phyloP scores from a whole-genome alignment of 768 basidiomycete species.

The Tulasnella sp. region DNA sequence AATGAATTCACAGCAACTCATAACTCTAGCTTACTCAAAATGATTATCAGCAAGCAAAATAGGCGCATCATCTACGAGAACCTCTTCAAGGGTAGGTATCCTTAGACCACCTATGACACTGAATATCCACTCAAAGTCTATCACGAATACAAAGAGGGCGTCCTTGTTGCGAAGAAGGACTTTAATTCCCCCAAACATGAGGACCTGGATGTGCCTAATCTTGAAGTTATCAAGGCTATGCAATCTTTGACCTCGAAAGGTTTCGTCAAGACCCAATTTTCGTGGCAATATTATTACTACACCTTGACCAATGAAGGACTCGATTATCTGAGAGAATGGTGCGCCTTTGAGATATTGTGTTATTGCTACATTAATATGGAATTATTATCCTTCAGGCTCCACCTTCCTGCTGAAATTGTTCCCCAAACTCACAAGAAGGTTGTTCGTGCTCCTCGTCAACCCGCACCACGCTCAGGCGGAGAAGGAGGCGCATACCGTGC shows the following conservation, averaged over 20 bases:
- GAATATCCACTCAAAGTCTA: background rate
- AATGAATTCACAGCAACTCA: background rate
- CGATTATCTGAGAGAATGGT: constrained; percentile 90
- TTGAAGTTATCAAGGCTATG: constrained; percentile 60
- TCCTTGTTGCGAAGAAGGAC: constrained; percentile 98
- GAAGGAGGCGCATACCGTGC: constrained; percentile 76
- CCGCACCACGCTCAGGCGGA: constrained; percentile 53
- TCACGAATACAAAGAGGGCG: constrained; percentile 58
- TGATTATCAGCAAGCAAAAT: constrained; percentile 96
- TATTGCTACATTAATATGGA: background rate
- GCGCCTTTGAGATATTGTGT: constrained; percentile 22
- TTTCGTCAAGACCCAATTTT: constrained; percentile 97
- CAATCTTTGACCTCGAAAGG: constrained; percentile 59
- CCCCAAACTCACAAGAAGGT: constrained; percentile 97
- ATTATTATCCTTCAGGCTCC: constrained; percentile 47
- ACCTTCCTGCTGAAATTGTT: constrained; percentile 91
- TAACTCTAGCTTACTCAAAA: constrained; percentile 33
- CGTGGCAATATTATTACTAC: constrained; percentile 99
- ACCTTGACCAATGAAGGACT: constrained; percentile 93
- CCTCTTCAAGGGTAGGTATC: constrained; percentile 97
- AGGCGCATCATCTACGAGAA: constrained; percentile 94
- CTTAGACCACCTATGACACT: too few species aligned
- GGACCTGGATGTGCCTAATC: constrained; percentile 57
- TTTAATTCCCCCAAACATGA: constrained; percentile 96
- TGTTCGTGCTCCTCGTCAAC: constrained; percentile 72